These are phyloP conservation scores for Xerophyta viscosa DNA, from an alignment of 106 monocot species.

Conservation along the genomic window DNA sequence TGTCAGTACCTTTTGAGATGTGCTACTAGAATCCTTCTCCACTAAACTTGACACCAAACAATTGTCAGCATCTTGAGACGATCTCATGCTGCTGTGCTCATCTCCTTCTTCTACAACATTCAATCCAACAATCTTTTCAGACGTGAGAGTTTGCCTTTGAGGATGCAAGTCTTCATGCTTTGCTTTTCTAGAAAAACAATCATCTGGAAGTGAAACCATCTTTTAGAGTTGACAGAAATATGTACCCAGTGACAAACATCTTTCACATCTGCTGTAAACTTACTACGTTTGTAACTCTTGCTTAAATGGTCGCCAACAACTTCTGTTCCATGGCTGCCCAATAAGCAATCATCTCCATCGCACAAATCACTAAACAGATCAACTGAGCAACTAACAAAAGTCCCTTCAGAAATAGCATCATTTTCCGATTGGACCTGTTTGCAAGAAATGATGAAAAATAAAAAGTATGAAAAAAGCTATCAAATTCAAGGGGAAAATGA, in stretches of 20 bases:
- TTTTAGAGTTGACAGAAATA: no score
- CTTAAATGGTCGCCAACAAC: conserved; percentile 11
- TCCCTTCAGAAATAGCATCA: conserved; percentile 7
- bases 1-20: conserved; percentile 26
- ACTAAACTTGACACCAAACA: conserved; percentile 13
- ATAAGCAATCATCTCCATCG: conserved; percentile 48
- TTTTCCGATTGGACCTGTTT: conserved; percentile 19
- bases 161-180: no score
- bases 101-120: conserved; percentile 39
- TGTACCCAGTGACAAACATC: no score
- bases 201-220: background rate
- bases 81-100: conserved; percentile 28
- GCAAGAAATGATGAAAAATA: background rate
- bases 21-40: conserved; percentile 21
- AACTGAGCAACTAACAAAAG: conserved; percentile 44
- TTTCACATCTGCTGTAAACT: background rate
- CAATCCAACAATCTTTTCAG: conserved; percentile 13
- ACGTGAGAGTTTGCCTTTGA: no score
- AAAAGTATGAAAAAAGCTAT: background rate
- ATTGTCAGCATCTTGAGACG: conserved; percentile 14
- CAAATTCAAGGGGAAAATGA: no score
- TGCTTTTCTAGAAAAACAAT: conserved; percentile 9
- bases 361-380: conserved; percentile 80
- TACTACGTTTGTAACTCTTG: conserved; percentile 10
- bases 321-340: conserved; percentile 26